Conservation (phyloP, 2,329 filamentous ascomycete genomes). For the Ceratocystis alfenasii region DNA sequence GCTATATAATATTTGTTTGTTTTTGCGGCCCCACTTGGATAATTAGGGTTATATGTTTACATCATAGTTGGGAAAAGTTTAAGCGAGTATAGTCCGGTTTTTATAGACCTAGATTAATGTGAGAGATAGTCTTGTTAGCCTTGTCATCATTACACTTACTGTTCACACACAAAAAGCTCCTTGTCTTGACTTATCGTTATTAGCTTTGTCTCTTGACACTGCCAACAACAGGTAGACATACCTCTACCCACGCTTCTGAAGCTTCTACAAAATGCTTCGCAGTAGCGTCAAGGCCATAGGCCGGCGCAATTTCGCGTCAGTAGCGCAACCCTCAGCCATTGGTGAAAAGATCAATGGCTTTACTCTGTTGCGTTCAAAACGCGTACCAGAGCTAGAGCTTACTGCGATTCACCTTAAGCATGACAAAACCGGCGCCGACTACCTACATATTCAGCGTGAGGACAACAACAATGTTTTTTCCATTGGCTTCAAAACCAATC, state of each 20-base stretch:
- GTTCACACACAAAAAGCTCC: background rate
- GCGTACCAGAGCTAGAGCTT: conserved; percentile 86
- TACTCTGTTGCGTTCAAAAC: conserved; percentile 75
- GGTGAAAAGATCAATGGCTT: conserved; percentile 90
- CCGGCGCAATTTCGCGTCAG: conserved; percentile 20
- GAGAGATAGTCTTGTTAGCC: background rate
- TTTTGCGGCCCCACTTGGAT: background rate
- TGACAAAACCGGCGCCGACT: conserved; percentile 90
- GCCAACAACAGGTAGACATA: background rate
- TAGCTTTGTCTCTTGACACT: background rate
- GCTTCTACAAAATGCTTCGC: conserved; percentile 17
- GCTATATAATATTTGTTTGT: background rate
- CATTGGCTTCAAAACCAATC: conserved; percentile 98
- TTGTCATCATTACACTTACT: background rate
- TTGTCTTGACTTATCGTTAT: background rate
- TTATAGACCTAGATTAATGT: background rate
- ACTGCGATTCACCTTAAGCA: conserved; percentile 84
- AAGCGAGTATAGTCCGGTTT: conserved; percentile 2
- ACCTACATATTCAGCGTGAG: conserved; percentile 85
- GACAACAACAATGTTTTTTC: conserved; percentile 99
- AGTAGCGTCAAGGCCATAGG: conserved; percentile 19
- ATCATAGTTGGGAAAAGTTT: conserved; percentile 1
- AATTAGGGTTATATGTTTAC: conserved; percentile 1
- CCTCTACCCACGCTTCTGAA: background rate
- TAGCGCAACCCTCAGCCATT: conserved; percentile 43